Base-by-base conservation (phyloP, 2,329 filamentous ascomycete genomes). In the Coniella lustricola region DNA sequence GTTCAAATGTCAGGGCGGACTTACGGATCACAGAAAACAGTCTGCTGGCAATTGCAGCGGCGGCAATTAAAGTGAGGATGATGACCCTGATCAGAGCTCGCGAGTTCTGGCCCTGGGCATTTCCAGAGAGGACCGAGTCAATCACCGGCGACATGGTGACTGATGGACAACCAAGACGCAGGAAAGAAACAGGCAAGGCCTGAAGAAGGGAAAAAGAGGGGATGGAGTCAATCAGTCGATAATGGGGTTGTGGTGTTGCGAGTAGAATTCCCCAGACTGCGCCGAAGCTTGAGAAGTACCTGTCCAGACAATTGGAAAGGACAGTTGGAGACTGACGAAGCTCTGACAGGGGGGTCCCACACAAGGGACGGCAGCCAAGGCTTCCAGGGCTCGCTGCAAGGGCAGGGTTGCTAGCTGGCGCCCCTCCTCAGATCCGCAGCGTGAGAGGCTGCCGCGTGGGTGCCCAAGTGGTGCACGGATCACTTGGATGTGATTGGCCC, bases 1-100 rank as follows among this genome's bases (percentile, higher is more conserved):
- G 16, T n/a, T 16, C 10, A 20, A 12, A 2, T 12, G 12, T 29
- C 29, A 42, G 29, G 7, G 17, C 40, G 16, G 29, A 79, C 87
- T 66, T 81, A 91, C 93, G 87, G 70, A 98, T 97, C 58, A 98
- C 93, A 62, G 90, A 96, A 78, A 98, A 98, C 59, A 98, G 77
- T 70, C 93, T 88, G 70, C 90, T 95, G 58, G 90, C 82, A 64
- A 97, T 81, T 58, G 91, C 90, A 54, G 93, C 90, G 50, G 81
- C 90, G 56, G 93, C 93, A 69, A 98, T 96, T 63, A 91, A 81
- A 63, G 76, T 78, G 60, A 98, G 82, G 71, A 98, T 98, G 63
- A 94, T 77, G 59, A 96, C 82, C 64, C 90, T 84, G 56, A 98
- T 75, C 62, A 97, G 71, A 56, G 88, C 85, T 67, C 90, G 83